phyloP scores from a whole-genome alignment of 768 basidiomycete species.

The Podaxis sp. region DNA sequence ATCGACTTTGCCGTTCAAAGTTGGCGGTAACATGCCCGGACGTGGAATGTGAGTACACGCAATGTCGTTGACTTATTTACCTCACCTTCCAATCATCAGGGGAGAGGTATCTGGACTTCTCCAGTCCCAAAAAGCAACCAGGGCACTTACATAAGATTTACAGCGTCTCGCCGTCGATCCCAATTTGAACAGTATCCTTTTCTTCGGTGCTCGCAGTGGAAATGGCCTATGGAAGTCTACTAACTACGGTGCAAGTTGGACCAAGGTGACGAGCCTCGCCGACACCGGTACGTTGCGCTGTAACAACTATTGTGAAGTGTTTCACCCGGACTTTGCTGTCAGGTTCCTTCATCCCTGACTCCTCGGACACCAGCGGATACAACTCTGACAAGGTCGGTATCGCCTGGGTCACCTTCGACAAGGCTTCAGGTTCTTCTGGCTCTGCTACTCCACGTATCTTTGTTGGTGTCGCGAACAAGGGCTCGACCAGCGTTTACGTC shows the following conservation, averaged over 20 bases:
- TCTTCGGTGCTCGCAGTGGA: constrained; percentile 64
- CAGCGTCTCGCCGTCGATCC: constrained; percentile 66
- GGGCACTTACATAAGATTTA: not conserved
- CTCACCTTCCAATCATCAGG: constrained; percentile 24
- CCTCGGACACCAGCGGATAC: constrained; percentile 48
- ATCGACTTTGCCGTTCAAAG: constrained; percentile 59
- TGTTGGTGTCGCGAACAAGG: constrained; percentile 62
- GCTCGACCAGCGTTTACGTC: constrained; percentile 55
- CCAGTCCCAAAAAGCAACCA: not conserved
- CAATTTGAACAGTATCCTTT: constrained; percentile 58
- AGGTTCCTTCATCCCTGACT: constrained; percentile 56
- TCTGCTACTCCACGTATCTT: constrained; percentile 62
- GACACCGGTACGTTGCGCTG: constrained; percentile 44
- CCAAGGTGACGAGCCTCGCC: constrained; percentile 58
- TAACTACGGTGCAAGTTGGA: constrained; percentile 57
- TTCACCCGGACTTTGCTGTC: not conserved
- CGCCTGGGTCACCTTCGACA: constrained; percentile 67
- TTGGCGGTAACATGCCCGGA: constrained; percentile 70
- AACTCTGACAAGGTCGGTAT: constrained; percentile 45
- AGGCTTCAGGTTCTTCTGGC: constrained; percentile 53
- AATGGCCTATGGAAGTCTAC: constrained; percentile 69
- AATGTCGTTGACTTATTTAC: not conserved
- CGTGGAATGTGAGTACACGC: constrained; percentile 49
- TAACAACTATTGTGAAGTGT: not conserved
- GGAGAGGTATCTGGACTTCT: constrained; percentile 41